phyloP scores from a whole-genome alignment of 129 eudicot species.

The Rutidosis leptorrhynchoides region DNA sequence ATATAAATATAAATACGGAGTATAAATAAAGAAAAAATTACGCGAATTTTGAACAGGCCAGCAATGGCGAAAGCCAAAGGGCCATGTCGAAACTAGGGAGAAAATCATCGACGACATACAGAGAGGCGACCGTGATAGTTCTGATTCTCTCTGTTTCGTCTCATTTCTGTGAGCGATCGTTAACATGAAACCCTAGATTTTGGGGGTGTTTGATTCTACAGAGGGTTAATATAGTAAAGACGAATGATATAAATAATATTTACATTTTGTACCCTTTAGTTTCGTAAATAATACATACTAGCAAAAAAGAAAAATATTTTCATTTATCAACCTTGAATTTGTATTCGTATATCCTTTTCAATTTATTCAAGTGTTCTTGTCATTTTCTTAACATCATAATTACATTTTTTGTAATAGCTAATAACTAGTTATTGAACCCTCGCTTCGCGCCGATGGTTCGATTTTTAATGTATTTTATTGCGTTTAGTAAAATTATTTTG shows the following conservation, averaged over 20 bases:
- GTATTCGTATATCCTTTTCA: no score
- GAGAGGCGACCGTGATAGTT: slow-evolving; percentile 26
- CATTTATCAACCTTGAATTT: not conserved
- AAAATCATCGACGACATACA: slow-evolving; percentile 31
- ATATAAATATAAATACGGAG: no score
- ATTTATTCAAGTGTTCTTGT: not conserved
- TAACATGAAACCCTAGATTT: not conserved
- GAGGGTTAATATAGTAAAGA: not conserved
- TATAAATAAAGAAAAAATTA: no score
- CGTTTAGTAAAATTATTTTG: no score
- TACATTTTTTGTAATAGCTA: not conserved
- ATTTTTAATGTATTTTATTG: no score
- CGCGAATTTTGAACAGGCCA: not conserved
- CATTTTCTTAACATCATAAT: no score
- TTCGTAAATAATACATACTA: not conserved
- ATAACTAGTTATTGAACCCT: no score
- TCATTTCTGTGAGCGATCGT: not conserved
- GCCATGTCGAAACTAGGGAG: not conserved
- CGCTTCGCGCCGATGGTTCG: no score
- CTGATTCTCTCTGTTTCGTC: slow-evolving; percentile 3
- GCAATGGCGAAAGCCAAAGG: slow-evolving; percentile 15
- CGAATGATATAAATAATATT: no score
- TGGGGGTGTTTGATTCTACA: not conserved
- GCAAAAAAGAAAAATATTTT: not conserved
- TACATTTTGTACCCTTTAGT: not conserved